These are phyloP conservation scores for Neofusicoccum kwambonambiense DNA, from an alignment of 2,329 filamentous ascomycete species.

Conservation along the genomic window DNA sequence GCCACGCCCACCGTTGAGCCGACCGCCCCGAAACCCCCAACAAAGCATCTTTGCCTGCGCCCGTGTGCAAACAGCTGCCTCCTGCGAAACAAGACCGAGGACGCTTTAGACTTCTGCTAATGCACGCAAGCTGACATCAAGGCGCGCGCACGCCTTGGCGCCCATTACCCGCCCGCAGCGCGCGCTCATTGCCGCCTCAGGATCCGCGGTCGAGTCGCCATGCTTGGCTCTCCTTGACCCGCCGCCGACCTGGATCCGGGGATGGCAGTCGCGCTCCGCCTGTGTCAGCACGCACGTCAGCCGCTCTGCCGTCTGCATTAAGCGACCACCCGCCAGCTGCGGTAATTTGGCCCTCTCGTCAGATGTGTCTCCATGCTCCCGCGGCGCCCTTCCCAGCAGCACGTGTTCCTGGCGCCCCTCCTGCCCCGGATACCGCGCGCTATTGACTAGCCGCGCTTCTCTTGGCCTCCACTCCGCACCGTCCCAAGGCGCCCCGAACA, in stretches of 20 bases:
- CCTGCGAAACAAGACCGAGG: neutral
- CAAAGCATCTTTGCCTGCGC: neutral
- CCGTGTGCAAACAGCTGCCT: neutral
- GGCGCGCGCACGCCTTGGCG: neutral
- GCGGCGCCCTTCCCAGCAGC: neutral
- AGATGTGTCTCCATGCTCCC: neutral
- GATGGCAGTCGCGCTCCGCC: neutral
- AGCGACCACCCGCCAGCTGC: neutral
- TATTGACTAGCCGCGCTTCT: neutral
- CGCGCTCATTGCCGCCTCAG: conserved; percentile 5
- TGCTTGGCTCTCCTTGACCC: conserved; percentile 4
- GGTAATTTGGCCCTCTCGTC: neutral
- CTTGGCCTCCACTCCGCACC: neutral
- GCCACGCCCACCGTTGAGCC: conserved; percentile 1
- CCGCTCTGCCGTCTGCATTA: neutral
- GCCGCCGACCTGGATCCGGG: conserved; percentile 1
- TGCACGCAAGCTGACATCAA: conserved; percentile 12
- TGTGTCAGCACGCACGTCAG: conserved; percentile 5
- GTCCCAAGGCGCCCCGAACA: neutral
- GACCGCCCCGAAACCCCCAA: conserved; percentile 9
- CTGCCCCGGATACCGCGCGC: neutral
- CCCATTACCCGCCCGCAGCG: neutral
- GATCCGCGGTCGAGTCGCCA: neutral
- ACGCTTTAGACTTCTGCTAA: conserved; percentile 3
- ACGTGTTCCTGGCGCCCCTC: neutral